These are phyloP conservation scores for Neoarthrinium moseri DNA, from an alignment of 2,329 filamentous ascomycete species.

Conservation along the genomic window DNA sequence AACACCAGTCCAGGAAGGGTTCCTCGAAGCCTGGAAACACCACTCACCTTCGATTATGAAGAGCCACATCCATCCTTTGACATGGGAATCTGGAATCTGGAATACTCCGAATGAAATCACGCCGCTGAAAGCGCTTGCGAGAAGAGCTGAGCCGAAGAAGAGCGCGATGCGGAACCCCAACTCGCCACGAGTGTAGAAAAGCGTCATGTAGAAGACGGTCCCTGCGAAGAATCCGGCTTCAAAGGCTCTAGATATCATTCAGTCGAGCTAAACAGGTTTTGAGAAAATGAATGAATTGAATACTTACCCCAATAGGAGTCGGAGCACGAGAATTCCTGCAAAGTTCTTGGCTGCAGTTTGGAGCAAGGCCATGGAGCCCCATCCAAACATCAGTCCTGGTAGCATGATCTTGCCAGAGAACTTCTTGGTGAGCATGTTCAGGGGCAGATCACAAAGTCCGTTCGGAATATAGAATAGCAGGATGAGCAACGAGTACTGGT, in stretches of 20 bases:
- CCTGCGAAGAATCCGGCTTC: conserved; percentile 57
- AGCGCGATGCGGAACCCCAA: conserved; percentile 17
- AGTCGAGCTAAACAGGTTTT: not conserved
- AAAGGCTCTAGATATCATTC: conserved; percentile 14
- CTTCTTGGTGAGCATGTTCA: conserved; percentile 45
- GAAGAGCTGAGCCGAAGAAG: conserved; percentile 10
- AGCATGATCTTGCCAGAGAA: conserved; percentile 34
- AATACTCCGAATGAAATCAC: conserved; percentile 25
- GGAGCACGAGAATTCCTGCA: conserved; percentile 44
- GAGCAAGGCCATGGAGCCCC: conserved; percentile 45
- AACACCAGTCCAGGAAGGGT: not conserved
- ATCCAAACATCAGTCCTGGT: conserved; percentile 41
- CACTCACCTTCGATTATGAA: conserved; percentile 25
- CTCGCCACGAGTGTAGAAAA: conserved; percentile 16
- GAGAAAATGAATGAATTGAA: not conserved
- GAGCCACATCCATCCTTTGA: conserved; percentile 11
- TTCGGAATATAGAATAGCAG: conserved; percentile 51
- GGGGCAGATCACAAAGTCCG: conserved; percentile 45
- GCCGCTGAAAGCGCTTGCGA: conserved; percentile 21
- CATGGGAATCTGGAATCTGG: conserved; percentile 7
- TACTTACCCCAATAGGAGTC: conserved; percentile 43
- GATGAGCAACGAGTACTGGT: conserved; percentile 43
- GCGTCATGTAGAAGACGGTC: conserved; percentile 47
- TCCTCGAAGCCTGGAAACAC: too few species aligned
- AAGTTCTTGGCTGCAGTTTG: conserved; percentile 50